Evolutionary conservation across 768 basidiomycete species (phyloP), one percentile per base, ranked within the genome.

Genomic region (Baorangia bicolor): DNA sequence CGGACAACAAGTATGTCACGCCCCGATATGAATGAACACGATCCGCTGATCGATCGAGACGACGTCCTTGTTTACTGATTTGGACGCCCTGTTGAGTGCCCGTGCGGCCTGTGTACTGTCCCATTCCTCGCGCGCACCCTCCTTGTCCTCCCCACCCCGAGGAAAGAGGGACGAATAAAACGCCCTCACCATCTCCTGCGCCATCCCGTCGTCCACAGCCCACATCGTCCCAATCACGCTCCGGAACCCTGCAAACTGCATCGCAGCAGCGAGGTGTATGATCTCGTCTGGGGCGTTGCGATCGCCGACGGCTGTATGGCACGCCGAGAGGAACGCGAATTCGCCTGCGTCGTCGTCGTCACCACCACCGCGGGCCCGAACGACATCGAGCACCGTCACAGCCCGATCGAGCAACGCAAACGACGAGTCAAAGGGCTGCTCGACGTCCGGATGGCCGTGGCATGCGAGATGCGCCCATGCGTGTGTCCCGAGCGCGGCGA

Each of bases 181-280:
- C 25, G 55, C 60, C 38, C n/a, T 41, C 31, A 69, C 67, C 58
- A 66, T 62, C 1, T 25, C 27, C 18, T 21, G 44, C 3, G 46
- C 68, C 62, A 63, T 66, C 34, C 5, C 43, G 5, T 70, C 69
- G 40, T 69, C 67, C 33, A 69, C 69, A 3, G 66, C 62, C 72
- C 73, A 72, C 60, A 73, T 60, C 28, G 74, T 73, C 33, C 71
- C 73, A 5, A 75, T 62, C 18, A 74, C 74, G 31, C 71, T 62
- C 23, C 69, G 51, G 43, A 73, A 75, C 2, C 73, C 73, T 1
- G 62, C 55, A 42, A 74, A 74, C 31, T 71, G 73, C 62, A 75
- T 63, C 21, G 66, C 74, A 2, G 72, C 64, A 2, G 73, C 73
- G 8, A 75, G 71, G 30, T 73, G 69, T 4, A 75, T 58, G 12